These are phyloP conservation scores for Phyllosticta citribraziliensis DNA, from an alignment of 2,329 filamentous ascomycete species.

Conservation along the genomic window DNA sequence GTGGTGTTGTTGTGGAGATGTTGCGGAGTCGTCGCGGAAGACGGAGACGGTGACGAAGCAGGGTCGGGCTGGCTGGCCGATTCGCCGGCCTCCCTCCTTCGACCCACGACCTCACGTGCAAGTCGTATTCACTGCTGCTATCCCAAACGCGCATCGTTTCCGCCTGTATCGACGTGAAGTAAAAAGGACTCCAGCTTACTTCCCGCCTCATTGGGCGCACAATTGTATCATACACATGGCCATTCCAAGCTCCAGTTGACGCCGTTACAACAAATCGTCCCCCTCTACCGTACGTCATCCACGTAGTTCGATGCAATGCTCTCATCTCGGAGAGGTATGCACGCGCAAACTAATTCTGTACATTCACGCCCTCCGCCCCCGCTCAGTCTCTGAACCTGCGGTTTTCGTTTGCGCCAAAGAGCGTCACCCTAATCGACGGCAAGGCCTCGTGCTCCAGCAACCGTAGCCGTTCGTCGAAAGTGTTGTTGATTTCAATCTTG, in stretches of 20 bases:
- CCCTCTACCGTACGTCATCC: neutral
- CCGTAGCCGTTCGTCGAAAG: slow-evolving; percentile 80
- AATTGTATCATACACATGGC: slow-evolving; percentile 10
- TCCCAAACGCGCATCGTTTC: neutral
- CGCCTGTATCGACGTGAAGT: neutral
- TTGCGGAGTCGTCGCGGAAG: neutral
- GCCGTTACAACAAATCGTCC: slow-evolving; percentile 2
- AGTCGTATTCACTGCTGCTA: neutral
- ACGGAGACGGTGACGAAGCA: slow-evolving; percentile 4
- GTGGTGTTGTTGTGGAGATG: slow-evolving; percentile 3
- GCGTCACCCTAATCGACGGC: slow-evolving; percentile 70
- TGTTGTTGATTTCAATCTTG: slow-evolving; percentile 98
- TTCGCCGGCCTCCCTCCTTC: neutral
- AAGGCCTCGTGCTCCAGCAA: slow-evolving; percentile 78
- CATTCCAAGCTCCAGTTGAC: slow-evolving; percentile 2
- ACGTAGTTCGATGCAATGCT: neutral
- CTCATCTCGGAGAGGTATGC: neutral
- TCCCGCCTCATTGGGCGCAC: slow-evolving; percentile 1
- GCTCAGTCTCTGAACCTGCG: slow-evolving; percentile 80
- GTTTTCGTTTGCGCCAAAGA: slow-evolving; percentile 94
- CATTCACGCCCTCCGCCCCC: neutral
- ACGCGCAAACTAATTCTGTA: neutral
- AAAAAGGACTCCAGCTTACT: neutral
- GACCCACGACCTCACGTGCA: neutral
- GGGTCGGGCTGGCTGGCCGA: neutral